Conservation (phyloP, 2,329 filamentous ascomycete genomes). For the Fusarium staphyleae region DNA sequence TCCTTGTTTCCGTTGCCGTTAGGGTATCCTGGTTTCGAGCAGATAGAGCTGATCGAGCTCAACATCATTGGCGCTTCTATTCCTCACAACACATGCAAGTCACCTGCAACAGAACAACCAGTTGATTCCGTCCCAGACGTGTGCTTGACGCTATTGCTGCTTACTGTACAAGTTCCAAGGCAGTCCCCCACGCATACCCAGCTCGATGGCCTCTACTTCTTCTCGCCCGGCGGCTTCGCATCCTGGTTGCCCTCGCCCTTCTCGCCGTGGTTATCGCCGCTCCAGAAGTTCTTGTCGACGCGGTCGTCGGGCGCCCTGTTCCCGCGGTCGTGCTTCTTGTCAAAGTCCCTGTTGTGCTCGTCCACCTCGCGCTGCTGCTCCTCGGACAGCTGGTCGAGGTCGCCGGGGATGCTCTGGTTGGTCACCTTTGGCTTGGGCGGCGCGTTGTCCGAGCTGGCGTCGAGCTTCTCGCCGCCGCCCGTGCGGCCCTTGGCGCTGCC, state of each 20-base stretch:
- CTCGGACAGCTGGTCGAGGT: constrained; percentile 49
- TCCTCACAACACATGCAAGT: too few species aligned
- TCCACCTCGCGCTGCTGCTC: constrained; percentile 65
- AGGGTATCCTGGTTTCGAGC: too few species aligned
- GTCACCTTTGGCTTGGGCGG: constrained; percentile 59
- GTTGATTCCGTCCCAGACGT: neutral
- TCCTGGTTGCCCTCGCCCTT: neutral
- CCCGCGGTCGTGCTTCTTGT: constrained; percentile 58
- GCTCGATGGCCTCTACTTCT: neutral
- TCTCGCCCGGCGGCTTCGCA: neutral
- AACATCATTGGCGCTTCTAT: too few species aligned
- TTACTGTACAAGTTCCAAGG: neutral
- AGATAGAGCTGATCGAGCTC: too few species aligned
- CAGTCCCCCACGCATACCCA: neutral
- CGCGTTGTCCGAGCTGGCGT: constrained; percentile 43
- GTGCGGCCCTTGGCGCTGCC: constrained; percentile 34
- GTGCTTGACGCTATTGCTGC: neutral
- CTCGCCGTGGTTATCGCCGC: constrained; percentile 8
- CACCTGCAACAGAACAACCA: too few species aligned
- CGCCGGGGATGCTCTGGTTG: constrained; percentile 54
- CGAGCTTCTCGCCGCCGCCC: too few species aligned
- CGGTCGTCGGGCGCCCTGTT: constrained; percentile 54
- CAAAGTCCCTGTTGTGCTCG: constrained; percentile 65
- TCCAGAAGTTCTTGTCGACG: constrained; percentile 65
- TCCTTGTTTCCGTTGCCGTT: too few species aligned